phyloP scores from a whole-genome alignment of 2,329 filamentous ascomycete species.

The Ambrosiella beaveri region DNA sequence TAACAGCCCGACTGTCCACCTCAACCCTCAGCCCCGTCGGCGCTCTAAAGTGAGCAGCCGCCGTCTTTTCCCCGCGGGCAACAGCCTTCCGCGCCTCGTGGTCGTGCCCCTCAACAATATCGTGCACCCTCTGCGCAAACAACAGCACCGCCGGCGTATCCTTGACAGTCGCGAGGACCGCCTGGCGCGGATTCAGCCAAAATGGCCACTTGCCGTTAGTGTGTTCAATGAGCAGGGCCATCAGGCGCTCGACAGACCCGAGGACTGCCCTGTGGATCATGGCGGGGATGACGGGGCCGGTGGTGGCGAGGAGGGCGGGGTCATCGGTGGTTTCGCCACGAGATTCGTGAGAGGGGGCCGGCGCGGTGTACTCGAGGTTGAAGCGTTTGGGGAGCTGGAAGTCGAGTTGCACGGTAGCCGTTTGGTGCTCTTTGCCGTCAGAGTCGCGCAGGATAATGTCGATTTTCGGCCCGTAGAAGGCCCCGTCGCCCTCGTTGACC shows the following conservation, averaged over 20 bases:
- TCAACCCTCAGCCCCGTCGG: conserved; percentile 50
- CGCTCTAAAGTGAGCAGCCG: conserved; percentile 24
- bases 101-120: conserved; percentile 27
- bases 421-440: conserved; percentile 73
- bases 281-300: conserved; percentile 50
- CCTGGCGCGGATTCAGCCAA: conserved; percentile 71
- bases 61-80: conserved; percentile 15
- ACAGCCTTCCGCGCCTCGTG: conserved; percentile 13
- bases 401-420: conserved; percentile 76
- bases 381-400: conserved; percentile 80
- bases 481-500: conserved; percentile 65
- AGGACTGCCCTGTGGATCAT: conserved; percentile 74
- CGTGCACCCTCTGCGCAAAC: conserved; percentile 30
- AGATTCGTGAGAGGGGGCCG: conserved; percentile 32
- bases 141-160: conserved; percentile 35
- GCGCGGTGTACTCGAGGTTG: conserved; percentile 54
- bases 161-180: conserved; percentile 56
- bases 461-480: conserved; percentile 86
- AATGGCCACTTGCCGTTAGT: conserved; percentile 71
- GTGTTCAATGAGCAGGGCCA: conserved; percentile 72
- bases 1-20: conserved; percentile 45
- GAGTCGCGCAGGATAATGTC: conserved; percentile 69
- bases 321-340: conserved; percentile 34
- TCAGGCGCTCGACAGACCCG: conserved; percentile 67
- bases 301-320: conserved; percentile 28